Base-by-base conservation (phyloP, 1,284 basidiomycete genomes). In the Pterulicium gracile region DNA sequence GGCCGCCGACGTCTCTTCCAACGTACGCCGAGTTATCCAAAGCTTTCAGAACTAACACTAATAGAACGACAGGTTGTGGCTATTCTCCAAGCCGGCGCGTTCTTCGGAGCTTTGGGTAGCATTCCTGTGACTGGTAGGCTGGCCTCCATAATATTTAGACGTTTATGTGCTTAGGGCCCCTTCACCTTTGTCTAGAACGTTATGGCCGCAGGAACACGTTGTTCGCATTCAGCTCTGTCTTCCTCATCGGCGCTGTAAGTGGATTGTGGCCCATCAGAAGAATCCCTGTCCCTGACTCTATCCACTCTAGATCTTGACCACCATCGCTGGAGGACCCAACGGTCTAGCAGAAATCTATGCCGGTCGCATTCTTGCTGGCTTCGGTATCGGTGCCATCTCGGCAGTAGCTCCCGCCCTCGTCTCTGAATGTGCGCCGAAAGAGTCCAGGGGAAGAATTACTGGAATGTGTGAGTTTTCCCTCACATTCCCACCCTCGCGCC, bases 21-120 rank as follows among this genome's bases (percentile, higher is more conserved):
- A 21, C 13, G 20, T 24, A 4, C 27, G 15, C 27, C 27, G 10
- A 15, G 27, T 10, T 34, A 10, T 34, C 12, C 27, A 10, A 34
- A 34, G 27, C 27, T 34, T 34, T 10, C 15, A 34, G 42, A 55
- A 58, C 10, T 66, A 75, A 52, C 64, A 66, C 1, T 67, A 88
- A 20, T 78, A 72, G 4, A 72, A 69, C 42, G 80, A 81, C n/a
- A n/a, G 54, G 71, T 84, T 47, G 86, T 88, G 19, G 81, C 84
- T 5, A 82, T 88, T 17, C 72, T 89, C 15, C 85, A 88, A 58
- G 86, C 79, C 1, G 85, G 85, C 34, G 81, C 81, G 1, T 88
- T 88, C 69, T 88, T 89, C 56, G 86, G 88, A 42, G 81, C 86
- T 12, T 58, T 89, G 3, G 66, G 69, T 17, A 79, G 73, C 52